Conservation (phyloP, 83 land plant species). For the Larix sibirica region DNA sequence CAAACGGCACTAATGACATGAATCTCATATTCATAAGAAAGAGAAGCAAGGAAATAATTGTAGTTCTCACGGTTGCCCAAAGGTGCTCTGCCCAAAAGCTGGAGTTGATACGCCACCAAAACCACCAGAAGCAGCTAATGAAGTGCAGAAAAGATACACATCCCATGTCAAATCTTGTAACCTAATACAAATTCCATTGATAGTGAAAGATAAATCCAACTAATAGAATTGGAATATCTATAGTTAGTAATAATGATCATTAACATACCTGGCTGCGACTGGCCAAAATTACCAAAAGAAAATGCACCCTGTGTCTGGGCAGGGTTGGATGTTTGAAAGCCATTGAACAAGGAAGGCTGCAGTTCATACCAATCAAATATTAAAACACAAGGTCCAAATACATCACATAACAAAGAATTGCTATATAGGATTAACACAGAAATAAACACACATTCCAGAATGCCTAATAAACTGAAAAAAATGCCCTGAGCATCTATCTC, state of each 20-base stretch:
- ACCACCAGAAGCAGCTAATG: constrained; percentile 26
- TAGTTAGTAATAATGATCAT: neutral
- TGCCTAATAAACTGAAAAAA: neutral
- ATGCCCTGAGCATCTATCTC: neutral
- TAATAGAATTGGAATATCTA: neutral
- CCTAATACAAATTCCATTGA: neutral
- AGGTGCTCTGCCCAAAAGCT: constrained; percentile 25
- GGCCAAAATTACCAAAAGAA: constrained; percentile 42
- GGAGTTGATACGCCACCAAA: constrained; percentile 33
- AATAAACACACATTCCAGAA: neutral
- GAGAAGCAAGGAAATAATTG: neutral
- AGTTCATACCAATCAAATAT: neutral
- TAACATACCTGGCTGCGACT: constrained; percentile 35
- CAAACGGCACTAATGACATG: constrained; percentile 4
- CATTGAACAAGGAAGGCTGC: constrained; percentile 36
- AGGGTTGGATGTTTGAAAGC: constrained; percentile 25
- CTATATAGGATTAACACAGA: neutral
- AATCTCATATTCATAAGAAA: neutral
- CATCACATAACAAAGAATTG: neutral
- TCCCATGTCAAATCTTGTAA: constrained; percentile 1
- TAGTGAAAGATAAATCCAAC: neutral
- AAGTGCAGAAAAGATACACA: constrained; percentile 5
- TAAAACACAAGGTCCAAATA: neutral
- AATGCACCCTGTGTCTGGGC: constrained; percentile 26
- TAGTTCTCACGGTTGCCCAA: constrained; percentile 50